Percentiles rank a stretch among this genome's conserved stretches.
Conservation (phyloP, 2,329 filamentous ascomycete species). For the Verticillium dahliae region DNA sequence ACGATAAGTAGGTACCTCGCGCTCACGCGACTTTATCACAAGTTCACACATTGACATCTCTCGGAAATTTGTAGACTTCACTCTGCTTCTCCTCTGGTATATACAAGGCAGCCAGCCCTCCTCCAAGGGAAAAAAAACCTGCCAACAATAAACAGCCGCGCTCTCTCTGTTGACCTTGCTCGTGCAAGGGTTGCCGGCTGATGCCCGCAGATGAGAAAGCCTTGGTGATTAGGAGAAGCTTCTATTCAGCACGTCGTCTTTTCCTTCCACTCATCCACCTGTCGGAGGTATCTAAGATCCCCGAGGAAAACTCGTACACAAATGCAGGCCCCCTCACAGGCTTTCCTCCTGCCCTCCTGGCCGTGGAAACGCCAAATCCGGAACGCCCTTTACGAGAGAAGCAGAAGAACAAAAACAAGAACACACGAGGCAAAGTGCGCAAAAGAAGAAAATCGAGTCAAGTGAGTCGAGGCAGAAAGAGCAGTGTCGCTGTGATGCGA, state of each 20-base stretch:
- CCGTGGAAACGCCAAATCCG: neutral
- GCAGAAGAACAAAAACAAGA: slow-evolving; percentile 12
- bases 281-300: neutral
- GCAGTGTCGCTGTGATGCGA: slow-evolving; percentile 11
- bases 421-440: slow-evolving; percentile 8
- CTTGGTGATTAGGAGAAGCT: neutral
- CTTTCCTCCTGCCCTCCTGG: slow-evolving; percentile 1
- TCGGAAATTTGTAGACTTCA: neutral
- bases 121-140: neutral
- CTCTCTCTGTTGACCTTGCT: neutral
- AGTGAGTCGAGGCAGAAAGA: slow-evolving; percentile 1
- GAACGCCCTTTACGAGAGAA: slow-evolving; percentile 14
- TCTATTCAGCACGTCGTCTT: neutral
- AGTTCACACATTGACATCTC: no score
- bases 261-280: neutral
- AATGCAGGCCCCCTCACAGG: neutral
- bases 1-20: no score
- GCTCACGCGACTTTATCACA: no score
- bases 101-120: neutral
- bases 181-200: neutral
- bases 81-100: neutral
- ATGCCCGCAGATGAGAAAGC: neutral
- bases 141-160: neutral
- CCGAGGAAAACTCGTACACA: neutral
- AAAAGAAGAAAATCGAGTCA: neutral